Evolutionary conservation across 1,284 basidiomycete genomes (phyloP).

Genomic region (Hemileccinum hortonii): DNA sequence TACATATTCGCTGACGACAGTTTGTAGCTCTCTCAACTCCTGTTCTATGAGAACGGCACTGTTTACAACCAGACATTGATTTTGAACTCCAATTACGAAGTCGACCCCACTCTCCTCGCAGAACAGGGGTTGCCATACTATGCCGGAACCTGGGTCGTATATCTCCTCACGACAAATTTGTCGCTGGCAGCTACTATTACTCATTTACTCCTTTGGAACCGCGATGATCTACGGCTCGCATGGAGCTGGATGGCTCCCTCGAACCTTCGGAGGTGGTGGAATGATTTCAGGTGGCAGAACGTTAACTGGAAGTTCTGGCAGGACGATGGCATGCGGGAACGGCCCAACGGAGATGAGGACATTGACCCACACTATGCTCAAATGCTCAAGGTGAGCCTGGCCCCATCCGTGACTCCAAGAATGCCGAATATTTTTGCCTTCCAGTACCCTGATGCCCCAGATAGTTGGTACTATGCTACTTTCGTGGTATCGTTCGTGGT

Average conservation of each 20-base stretch:
- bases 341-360: constrained; percentile 28
- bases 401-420: neutral
- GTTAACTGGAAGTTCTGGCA: constrained; percentile 49
- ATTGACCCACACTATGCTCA: constrained; percentile 53
- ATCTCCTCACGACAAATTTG: constrained; percentile 31
- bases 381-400: constrained; percentile 46
- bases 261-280: constrained; percentile 27
- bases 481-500: constrained; percentile 41
- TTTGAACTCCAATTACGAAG: constrained; percentile 47
- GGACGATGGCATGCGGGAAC: constrained; percentile 38
- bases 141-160: constrained; percentile 41
- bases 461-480: constrained; percentile 46
- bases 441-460: constrained; percentile 47
- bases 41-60: constrained; percentile 53
- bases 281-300: constrained; percentile 20
- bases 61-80: constrained; percentile 48
- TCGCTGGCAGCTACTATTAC: constrained; percentile 49
- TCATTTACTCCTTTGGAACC: constrained; percentile 54
- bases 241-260: constrained; percentile 45
- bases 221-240: constrained; percentile 41
- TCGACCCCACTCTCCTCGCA: constrained; percentile 44
- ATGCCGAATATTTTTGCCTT: neutral
- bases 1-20: neutral
- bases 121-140: constrained; percentile 43
- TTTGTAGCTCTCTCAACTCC: constrained; percentile 44